Evolutionary conservation across 305 asterid genomes (phyloP).

Genomic region (Plantago lanceolata): DNA sequence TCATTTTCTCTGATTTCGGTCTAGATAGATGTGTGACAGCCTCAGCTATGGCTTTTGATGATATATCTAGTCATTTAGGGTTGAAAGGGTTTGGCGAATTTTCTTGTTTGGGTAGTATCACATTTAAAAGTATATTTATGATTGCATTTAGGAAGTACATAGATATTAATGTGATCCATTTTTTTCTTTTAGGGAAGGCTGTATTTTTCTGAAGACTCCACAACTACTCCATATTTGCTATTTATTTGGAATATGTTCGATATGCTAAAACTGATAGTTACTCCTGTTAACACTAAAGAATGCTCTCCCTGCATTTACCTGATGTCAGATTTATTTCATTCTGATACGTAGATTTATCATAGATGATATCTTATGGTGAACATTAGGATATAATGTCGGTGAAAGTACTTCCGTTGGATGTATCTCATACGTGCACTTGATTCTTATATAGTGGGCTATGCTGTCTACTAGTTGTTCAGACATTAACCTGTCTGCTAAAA

Average conservation of each 20-base stretch:
- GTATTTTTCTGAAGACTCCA: neutral
- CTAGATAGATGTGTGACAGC: neutral
- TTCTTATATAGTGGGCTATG: neutral
- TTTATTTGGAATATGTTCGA: neutral
- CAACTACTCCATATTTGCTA: neutral
- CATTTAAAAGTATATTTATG: neutral
- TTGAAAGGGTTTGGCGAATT: neutral
- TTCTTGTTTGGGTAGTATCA: neutral
- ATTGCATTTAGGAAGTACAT: too few species aligned
- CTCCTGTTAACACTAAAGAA: neutral
- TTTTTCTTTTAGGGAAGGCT: neutral
- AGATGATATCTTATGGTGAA: neutral
- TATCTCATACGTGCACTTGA: neutral
- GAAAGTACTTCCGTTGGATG: neutral
- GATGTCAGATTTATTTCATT: neutral
- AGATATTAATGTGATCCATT: neutral
- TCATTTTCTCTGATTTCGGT: neutral
- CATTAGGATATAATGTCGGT: neutral
- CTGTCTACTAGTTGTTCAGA: neutral
- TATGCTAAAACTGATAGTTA: neutral
- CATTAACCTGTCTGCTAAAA: neutral
- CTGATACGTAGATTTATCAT: neutral
- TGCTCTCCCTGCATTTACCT: constrained; percentile 2
- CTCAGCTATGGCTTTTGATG: neutral
- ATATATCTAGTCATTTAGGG: neutral